These are phyloP conservation scores for Debaryomycetaceae sp. DNA, from an alignment of 1,139 yeast species.

Conservation along the genomic window DNA sequence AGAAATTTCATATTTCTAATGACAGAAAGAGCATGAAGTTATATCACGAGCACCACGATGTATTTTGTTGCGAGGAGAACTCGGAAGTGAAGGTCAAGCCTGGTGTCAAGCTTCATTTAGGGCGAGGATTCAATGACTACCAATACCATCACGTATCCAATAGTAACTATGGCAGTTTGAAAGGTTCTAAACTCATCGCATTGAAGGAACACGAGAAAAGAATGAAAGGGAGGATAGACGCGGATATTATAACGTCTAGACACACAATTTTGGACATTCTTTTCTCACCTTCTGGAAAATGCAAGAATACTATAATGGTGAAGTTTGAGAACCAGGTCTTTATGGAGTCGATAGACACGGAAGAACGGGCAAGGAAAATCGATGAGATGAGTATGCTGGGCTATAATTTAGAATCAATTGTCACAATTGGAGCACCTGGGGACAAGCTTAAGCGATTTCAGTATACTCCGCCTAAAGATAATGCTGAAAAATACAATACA, in stretches of 20 bases:
- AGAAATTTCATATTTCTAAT: constrained; percentile 4
- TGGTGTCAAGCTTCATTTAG: constrained; percentile 6
- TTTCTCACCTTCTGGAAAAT: constrained; percentile 1
- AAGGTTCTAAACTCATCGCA: constrained; percentile 9
- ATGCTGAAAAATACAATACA: constrained; percentile 9
- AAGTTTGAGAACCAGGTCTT: constrained; percentile 8
- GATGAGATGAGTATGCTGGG: constrained; percentile 8
- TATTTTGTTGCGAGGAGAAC: constrained; percentile 1
- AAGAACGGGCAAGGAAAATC: constrained; percentile 1
- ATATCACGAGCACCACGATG: constrained; percentile 2
- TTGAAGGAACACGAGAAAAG: constrained; percentile 4
- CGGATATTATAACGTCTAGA: constrained; percentile 7
- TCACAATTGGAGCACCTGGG: constrained; percentile 3
- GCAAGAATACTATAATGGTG: constrained; percentile 4
- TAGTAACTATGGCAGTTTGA: constrained; percentile 4
- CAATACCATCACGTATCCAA: constrained; percentile 4
- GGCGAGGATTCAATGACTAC: constrained; percentile 5
- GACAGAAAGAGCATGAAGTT: constrained; percentile 6
- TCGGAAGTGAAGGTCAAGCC: not conserved
- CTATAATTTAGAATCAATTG: constrained; percentile 8
- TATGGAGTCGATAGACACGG: constrained; percentile 4
- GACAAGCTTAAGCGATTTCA: constrained; percentile 1
- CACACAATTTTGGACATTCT: constrained; percentile 8
- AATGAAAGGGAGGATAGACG: constrained; percentile 3
- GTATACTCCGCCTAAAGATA: constrained; percentile 5